These are phyloP conservation scores for Picochlorum costavermella DNA, from an alignment of 139 green algal genomes.

Conservation along the genomic window DNA sequence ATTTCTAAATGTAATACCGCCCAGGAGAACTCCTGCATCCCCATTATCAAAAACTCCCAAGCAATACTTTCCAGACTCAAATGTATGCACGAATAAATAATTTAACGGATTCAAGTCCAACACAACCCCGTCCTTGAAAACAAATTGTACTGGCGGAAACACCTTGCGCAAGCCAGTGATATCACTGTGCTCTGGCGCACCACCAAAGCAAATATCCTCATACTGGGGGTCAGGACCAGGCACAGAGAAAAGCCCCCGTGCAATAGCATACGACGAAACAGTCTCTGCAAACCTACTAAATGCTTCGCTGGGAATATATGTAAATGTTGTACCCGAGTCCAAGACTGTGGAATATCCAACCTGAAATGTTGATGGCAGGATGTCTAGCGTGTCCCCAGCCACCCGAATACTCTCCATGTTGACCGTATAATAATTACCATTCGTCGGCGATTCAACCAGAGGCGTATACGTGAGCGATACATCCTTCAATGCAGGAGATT, in stretches of 20 bases:
- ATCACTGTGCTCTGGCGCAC: slow-evolving; percentile 27
- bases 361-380: slow-evolving; percentile 18
- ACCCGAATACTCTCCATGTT: slow-evolving; percentile 51
- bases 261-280: slow-evolving; percentile 12
- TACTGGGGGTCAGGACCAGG: slow-evolving; percentile 50
- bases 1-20: slow-evolving; percentile 74
- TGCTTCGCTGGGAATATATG: slow-evolving; percentile 72
- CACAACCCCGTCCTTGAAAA: slow-evolving; percentile 32
- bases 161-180: slow-evolving; percentile 32
- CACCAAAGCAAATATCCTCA: slow-evolving; percentile 77
- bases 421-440: slow-evolving; percentile 79
- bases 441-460: slow-evolving; percentile 27
- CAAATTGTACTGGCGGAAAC: slow-evolving; percentile 61
- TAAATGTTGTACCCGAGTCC: slow-evolving; percentile 94
- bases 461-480: slow-evolving; percentile 51
- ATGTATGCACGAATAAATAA: slow-evolving; percentile 80
- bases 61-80: slow-evolving; percentile 63
- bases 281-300: slow-evolving; percentile 53
- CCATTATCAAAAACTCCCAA: slow-evolving; percentile 88
- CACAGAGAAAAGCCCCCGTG: slow-evolving; percentile 15
- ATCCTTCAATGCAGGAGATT: slow-evolving; percentile 11
- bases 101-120: slow-evolving; percentile 59
- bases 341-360: slow-evolving; percentile 82
- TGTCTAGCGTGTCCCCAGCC: slow-evolving; percentile 28
- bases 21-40: slow-evolving; percentile 65